Base-by-base conservation (phyloP, 2,329 filamentous ascomycete genomes). In the Zymoseptoria ardabiliae region DNA sequence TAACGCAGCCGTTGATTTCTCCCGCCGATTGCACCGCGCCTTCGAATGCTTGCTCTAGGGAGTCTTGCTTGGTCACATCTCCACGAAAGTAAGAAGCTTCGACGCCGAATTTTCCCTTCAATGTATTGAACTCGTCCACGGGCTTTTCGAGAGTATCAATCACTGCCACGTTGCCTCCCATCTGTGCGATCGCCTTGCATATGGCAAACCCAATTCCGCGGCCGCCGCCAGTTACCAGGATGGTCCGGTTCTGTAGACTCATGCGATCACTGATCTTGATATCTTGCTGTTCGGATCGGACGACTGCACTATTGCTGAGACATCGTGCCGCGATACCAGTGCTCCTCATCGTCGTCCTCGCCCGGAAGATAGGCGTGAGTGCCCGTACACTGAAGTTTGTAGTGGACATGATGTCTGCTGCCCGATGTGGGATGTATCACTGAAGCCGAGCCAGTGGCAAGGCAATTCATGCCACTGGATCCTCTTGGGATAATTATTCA, bases 71-170 rank as follows among this genome's bases (percentile, higher is more conserved):
- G 10, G 61, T 72, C 9, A 77, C 73, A 56, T 77, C 75, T 23
- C 75, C 74, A 17, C 41, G 55, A 30, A 61, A 61, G 50, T 69
- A 64, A 2, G 35, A 53, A 2, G 65, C 59, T 71, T 85, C 84
- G 50, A 90, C 85, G 1, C 84, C 83, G 65, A 85, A 89, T n/a
- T 81, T 80, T 66, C 82, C 78, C 22, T 57, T 53, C 20, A 65
- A 56, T 21, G 58, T 56, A 45, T 59, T 53, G 19, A 65, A 65
- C 21, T 58, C 60, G 41, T 57, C n/a, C 9, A 52, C 56, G 50
- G 62, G 61, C 30, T 60, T 57, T 4, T 63, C 51, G 68, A 83
- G 84, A 53, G 90, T 86, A 19, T 83, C 82, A 13, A 81, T 77
- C n/a, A 83, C 68, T 8, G 85, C 85, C 65, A 85, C 81, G 68